Base-by-base conservation (phyloP, 2,329 filamentous ascomycete genomes). In the Paracoccidioides brasiliensis region DNA sequence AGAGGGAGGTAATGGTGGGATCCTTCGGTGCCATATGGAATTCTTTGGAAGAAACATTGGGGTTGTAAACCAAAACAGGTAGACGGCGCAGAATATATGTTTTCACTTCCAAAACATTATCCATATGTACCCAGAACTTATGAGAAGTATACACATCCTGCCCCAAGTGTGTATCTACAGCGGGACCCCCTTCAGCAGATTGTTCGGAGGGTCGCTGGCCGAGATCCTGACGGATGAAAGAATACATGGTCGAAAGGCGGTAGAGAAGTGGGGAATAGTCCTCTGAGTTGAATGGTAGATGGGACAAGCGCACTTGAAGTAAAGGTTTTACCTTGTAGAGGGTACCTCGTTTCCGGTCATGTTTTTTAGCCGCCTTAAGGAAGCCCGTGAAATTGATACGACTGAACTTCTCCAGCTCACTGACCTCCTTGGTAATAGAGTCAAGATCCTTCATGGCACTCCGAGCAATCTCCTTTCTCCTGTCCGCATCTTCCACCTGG, bases 341-440 rank as follows among this genome's bases (percentile, higher is more conserved):
- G 61, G 83, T 80, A 55, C 90, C 90, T 62, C 91, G 81, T 74
- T 91, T 94, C 62, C 93, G 87, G 72, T 98, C 93, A 73, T 98
- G 93, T 75, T 98, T 98, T 82, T 98, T 98, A 56, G 90, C 90
- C 50, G 95, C 95, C 78, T 98, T 98, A 67, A 96, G 80, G 72
- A 97, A 95, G 50, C 90, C 93, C 5, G 93, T 95, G 72, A 96
- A 98, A 75, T 98, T 98, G 75, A 96, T 85, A 61, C 85, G 87
- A 71, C 89, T 93, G 74, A 93, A 98, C 70, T 88, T 93, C 73
- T 95, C 93, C 63, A 98, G 80, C 76, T 95, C 88, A 69, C 86
- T 91, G 66, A 94, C 84, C 72, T 96, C 89, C 68, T 88, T 88
- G 38, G 88, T 93, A 30, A 61, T 60, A 10, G 38, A 43, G 37